Evolutionary conservation across 2,329 filamentous ascomycete genomes (phyloP), one percentile per base, ranked within the genome.

Genomic region (Microascus cirrosus): DNA sequence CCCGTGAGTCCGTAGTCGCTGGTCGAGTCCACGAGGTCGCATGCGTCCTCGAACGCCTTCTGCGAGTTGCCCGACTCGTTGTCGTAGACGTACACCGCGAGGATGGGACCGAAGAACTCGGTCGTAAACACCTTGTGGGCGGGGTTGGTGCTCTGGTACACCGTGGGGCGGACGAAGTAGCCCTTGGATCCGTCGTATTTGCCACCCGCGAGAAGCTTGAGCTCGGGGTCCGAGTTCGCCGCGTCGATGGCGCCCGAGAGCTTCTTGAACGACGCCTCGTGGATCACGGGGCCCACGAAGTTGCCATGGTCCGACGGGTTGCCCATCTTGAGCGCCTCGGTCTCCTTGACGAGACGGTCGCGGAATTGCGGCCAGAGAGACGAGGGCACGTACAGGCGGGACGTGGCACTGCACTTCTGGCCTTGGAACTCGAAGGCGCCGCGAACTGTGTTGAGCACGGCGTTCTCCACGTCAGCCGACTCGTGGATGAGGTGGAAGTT

Each of bases 381-480:
- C 65, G 82, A 79, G 36, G 90, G 84, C 3, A 94, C 82, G 72
- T 95, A 95, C 54, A 83, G 76, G 32, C 90, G 84, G 32, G 89
- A 93, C 24, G 87, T 90, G 59, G 90, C 90, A 65, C 86, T 90
- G 78, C 90, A 95, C 74, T 95, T 95, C 72, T 95, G 90, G 55
- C 90, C 90, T 70, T 94, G 89, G 77, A 85, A 95, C 71, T 95
- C 91, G 67, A 95, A 95, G 2, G 90, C 90, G 54, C 89, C 90
- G 58, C 91, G 88, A 35, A 95, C 82, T 5, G 89, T 94, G 71
- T 95, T 87, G 63, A 89, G 79, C 36, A 82, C 89, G 12, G 90
- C 90, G 67, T 93, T 94, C 60, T 83, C 76, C 55, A 94, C 73
- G 64, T 95, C 87, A 45, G 90, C 90, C 2, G 84, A 85, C 53